Base-by-base conservation (phyloP, 1,139 yeast species). In the Casaregolazyma lundiana region DNA sequence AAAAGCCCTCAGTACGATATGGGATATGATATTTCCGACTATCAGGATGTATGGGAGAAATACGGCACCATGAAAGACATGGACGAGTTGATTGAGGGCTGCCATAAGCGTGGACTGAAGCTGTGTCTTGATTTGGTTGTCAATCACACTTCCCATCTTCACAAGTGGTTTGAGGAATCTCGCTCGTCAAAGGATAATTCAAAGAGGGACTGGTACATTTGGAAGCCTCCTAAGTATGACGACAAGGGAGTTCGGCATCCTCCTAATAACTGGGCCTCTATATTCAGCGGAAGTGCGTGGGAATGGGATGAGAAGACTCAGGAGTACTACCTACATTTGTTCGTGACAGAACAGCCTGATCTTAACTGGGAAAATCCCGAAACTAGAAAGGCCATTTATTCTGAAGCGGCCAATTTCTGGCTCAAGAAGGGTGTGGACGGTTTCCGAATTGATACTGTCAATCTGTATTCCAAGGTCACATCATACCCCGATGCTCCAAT, bases 1-100 rank as follows among this genome's bases (percentile, higher is more conserved):
- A 78, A 75, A 51, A 75, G 80, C 2, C 84, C 84, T 3, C 78
- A 75, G 56, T 76, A 74, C 39, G 84, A 78, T 56, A 78, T 78
- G 83, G 84, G 84, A 1, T 78, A 78, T 59, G 84, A 78, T 57
- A 76, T 78, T 53, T 65, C 76, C 32, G 74, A 78, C 61, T 78
- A 78, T 60, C 70, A 75, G 56, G 69, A 63, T 13, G 70, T 78
- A 34, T 72, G 77, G 59, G 74, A 77, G 4, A 67, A 66, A 51
- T 78, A 76, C 58, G 84, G 84, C 41, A 70, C 78, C 8, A 60
- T 77, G 62, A 71, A 72, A 44, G 80, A 75, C 54, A 71, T 75
- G 73, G 75, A 76, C 53, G 53, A 59, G 15, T 66, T 78, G 59
- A 73, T 78, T 49, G 66, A 67, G 9, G 78, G 70, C 44, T 61